phyloP scores from a whole-genome alignment of 2,329 filamentous ascomycete species.

The Ophiostoma angusticollis region DNA sequence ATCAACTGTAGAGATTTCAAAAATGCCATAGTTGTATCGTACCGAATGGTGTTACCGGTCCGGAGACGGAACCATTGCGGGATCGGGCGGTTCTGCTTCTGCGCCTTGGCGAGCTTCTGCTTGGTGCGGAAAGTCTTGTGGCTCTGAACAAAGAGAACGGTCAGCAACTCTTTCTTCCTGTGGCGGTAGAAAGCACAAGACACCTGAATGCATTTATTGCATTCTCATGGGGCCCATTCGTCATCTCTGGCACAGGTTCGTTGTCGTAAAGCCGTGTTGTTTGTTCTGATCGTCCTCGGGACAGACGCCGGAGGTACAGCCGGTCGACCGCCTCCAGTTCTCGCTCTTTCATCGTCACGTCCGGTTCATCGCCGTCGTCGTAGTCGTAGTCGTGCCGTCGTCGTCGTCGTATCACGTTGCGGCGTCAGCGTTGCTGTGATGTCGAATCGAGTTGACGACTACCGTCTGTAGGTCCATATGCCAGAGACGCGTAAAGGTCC shows the following conservation, averaged over 20 bases:
- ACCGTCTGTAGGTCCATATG: too few species aligned
- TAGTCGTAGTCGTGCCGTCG: not conserved
- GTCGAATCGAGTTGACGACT: too few species aligned
- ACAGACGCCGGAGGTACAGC: not conserved
- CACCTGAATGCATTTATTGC: too few species aligned
- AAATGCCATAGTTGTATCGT: conserved; percentile 30
- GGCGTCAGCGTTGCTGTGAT: too few species aligned
- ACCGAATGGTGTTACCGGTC: conserved; percentile 99
- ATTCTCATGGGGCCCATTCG: too few species aligned
- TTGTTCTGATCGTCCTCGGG: not conserved
- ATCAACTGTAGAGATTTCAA: not conserved
- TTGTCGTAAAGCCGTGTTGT: conserved; percentile 1
- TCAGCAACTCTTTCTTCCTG: conserved; percentile 11
- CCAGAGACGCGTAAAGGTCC: too few species aligned
- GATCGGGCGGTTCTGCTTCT: conserved; percentile 99
- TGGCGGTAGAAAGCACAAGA: not conserved
- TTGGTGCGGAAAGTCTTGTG: conserved; percentile 99
- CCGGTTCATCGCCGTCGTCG: not conserved
- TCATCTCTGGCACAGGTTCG: not conserved
- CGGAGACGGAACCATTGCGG: conserved; percentile 99
- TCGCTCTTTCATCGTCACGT: not conserved
- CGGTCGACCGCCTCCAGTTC: too few species aligned
- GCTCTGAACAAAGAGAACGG: conserved; percentile 47
- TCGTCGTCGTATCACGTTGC: not conserved
- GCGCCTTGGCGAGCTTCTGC: conserved; percentile 99